Percentiles rank a stretch among this genome's conserved stretches.
Evolutionary conservation across 2,329 filamentous ascomycete species (phyloP).

Genomic region (Phaeomoniella chlamydospora): DNA sequence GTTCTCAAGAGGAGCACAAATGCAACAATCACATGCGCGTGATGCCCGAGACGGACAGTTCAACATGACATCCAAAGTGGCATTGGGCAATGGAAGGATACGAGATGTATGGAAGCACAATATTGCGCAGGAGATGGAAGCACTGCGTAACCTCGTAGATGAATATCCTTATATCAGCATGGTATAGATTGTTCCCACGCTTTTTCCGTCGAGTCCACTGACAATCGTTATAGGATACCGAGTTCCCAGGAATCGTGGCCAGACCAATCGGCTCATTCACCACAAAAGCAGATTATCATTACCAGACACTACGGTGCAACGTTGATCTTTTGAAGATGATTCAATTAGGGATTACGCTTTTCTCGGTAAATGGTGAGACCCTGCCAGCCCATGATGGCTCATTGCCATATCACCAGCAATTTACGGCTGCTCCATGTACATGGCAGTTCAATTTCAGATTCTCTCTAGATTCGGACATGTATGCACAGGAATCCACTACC

Average conservation of each 20-base stretch:
- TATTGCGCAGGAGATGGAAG: conserved; percentile 76
- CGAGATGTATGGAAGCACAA: conserved; percentile 94
- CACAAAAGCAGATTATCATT: conserved; percentile 95
- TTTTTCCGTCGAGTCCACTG: conserved; percentile 5
- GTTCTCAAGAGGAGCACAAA: conserved; percentile 60
- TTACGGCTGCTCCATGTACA: conserved; percentile 57
- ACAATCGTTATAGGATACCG: conserved; percentile 57
- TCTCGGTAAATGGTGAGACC: conserved; percentile 78
- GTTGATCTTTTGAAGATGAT: conserved; percentile 97
- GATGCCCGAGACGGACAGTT: conserved; percentile 34
- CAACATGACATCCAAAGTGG: conserved; percentile 39
- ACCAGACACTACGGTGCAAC: conserved; percentile 92
- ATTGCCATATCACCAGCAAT: conserved; percentile 18
- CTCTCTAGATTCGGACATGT: conserved; percentile 91
- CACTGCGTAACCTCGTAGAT: conserved; percentile 68
- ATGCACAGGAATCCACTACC: conserved; percentile 86
- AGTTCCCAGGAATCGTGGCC: conserved; percentile 95
- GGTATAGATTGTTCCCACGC: conserved; percentile 41
- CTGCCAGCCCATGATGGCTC: conserved; percentile 55
- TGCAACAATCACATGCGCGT: conserved; percentile 41
- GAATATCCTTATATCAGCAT: conserved; percentile 95
- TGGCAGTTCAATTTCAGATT: conserved; percentile 99
- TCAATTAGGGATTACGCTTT: conserved; percentile 87
- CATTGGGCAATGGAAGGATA: conserved; percentile 62
- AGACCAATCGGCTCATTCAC: conserved; percentile 89